Conservation (phyloP, 345 rosid species). For the Anastatica hierochuntica region DNA sequence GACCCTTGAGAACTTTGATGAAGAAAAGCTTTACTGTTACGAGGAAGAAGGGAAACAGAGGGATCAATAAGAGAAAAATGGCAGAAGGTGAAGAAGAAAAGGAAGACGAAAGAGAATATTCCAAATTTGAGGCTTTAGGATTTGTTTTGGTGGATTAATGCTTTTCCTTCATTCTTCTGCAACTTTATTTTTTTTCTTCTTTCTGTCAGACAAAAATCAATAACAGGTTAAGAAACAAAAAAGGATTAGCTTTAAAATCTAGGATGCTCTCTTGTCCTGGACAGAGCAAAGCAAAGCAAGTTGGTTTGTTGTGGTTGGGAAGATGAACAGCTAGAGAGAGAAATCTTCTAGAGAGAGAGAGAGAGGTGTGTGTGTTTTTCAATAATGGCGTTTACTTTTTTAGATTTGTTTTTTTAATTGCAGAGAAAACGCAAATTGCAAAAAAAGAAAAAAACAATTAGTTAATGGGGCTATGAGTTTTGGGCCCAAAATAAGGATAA, state of each 20-base stretch:
- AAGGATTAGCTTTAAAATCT: constrained; percentile 9
- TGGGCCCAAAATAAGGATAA: too few relatives aligned
- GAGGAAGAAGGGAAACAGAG: constrained; percentile 14
- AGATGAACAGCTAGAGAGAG: constrained; percentile 28
- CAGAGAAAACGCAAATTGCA: not conserved
- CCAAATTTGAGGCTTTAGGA: constrained; percentile 22
- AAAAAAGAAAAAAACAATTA: not conserved
- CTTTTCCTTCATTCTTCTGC: constrained; percentile 14
- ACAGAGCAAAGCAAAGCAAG: constrained; percentile 20
- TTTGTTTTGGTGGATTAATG: constrained; percentile 11
- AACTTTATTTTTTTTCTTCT: constrained; percentile 3
- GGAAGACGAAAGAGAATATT: constrained; percentile 27
- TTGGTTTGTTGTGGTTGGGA: constrained; percentile 36
- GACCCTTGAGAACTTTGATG: constrained; percentile 12
- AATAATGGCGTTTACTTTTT: constrained; percentile 24
- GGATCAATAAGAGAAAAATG: constrained; percentile 10
- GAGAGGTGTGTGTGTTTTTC: constrained; percentile 8
- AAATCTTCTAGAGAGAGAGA: constrained; percentile 1
- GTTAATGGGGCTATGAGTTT: not conserved
- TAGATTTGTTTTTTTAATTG: not conserved
- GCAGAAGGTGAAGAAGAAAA: not conserved
- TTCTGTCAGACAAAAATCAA: constrained; percentile 13
- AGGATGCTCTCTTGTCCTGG: constrained; percentile 26
- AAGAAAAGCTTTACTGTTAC: constrained; percentile 10
- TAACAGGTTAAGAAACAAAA: not conserved